A percentile compares a stretch with the other conserved stretches of the same genome.
Evolutionary conservation across 192 early-diverging fungal species (phyloP).

Genomic region (Podila horticola): DNA sequence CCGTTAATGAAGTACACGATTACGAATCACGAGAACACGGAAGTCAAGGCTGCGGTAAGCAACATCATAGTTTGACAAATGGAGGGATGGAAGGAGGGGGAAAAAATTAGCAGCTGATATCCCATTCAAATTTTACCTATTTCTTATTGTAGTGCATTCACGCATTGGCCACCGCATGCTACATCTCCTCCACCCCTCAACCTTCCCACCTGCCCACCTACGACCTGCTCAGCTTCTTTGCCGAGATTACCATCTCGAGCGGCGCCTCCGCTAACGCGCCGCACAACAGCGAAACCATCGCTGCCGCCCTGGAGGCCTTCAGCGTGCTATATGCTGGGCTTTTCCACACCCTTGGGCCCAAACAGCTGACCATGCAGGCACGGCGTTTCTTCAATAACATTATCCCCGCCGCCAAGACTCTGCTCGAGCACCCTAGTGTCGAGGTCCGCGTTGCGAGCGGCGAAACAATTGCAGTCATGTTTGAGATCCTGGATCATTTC

Average conservation of each 20-base stretch:
- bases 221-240: slow-evolving; percentile 50
- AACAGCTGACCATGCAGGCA: slow-evolving; percentile 38
- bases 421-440: slow-evolving; percentile 65
- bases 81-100: neutral
- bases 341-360: slow-evolving; percentile 32
- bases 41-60: slow-evolving; percentile 61
- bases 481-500: slow-evolving; percentile 62
- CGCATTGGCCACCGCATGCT: slow-evolving; percentile 40
- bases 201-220: slow-evolving; percentile 47
- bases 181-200: slow-evolving; percentile 49
- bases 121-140: neutral
- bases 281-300: slow-evolving; percentile 31
- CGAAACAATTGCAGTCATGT: slow-evolving; percentile 79
- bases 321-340: slow-evolving; percentile 47
- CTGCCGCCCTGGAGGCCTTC: slow-evolving; percentile 48
- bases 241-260: slow-evolving; percentile 42
- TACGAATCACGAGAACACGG: slow-evolving; percentile 50
- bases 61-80: neutral
- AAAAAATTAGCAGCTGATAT: neutral
- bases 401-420: slow-evolving; percentile 59
- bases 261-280: slow-evolving; percentile 45
- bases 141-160: slow-evolving; percentile 39
- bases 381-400: slow-evolving; percentile 55
- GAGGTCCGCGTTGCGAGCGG: slow-evolving; percentile 75
- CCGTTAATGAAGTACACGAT: slow-evolving; percentile 57